These are phyloP conservation scores for Microthlaspi erraticum DNA, from an alignment of 345 rosid species.

Conservation along the genomic window DNA sequence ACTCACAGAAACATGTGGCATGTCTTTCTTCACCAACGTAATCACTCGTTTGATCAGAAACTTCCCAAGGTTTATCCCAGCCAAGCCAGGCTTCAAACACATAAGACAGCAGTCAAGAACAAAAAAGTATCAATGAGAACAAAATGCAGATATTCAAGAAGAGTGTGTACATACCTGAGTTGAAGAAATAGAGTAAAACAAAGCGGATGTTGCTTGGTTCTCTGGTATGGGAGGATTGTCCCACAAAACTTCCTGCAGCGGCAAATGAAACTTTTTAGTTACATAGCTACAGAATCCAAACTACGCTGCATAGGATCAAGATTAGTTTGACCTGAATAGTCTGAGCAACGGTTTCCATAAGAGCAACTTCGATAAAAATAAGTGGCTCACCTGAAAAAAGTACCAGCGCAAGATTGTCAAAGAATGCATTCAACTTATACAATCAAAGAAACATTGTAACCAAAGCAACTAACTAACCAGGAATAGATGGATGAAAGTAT, in stretches of 20 bases:
- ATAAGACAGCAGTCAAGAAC: background rate
- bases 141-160: background rate
- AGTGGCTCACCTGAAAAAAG: slow-evolving; percentile 84
- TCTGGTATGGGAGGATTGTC: slow-evolving; percentile 87
- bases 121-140: background rate
- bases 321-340: slow-evolving; percentile 70
- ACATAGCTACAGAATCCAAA: slow-evolving; percentile 15
- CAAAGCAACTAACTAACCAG: slow-evolving; percentile 55
- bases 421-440: background rate
- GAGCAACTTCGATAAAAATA: slow-evolving; percentile 97
- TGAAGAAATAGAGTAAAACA: slow-evolving; percentile 97
- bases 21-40: slow-evolving; percentile 81
- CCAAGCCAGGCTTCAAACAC: slow-evolving; percentile 81
- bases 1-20: slow-evolving; percentile 90
- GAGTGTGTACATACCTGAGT: slow-evolving; percentile 63
- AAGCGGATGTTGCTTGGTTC: slow-evolving; percentile 74
- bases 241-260: slow-evolving; percentile 91
- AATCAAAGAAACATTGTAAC: slow-evolving; percentile 5
- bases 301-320: background rate
- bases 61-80: slow-evolving; percentile 95
- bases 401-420: background rate
- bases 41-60: slow-evolving; percentile 94
- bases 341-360: slow-evolving; percentile 72
- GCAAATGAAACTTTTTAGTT: slow-evolving; percentile 3
- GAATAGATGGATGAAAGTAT: slow-evolving; percentile 88